Evolutionary conservation across 116 monocot genomes (phyloP), one percentile per base, ranked within the genome.

Genomic region (Zostera marina): DNA sequence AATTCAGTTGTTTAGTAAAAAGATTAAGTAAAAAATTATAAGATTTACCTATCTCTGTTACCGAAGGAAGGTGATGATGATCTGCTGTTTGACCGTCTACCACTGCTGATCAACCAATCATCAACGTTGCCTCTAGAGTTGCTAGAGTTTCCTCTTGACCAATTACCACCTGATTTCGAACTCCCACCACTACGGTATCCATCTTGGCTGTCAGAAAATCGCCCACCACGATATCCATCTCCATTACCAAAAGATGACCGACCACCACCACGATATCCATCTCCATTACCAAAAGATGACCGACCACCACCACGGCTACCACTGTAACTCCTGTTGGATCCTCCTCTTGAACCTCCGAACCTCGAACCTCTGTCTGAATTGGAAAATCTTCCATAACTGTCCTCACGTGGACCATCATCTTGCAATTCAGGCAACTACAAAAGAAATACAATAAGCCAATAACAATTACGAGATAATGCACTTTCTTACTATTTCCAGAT

Each of bases 351-450:
- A 38, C 81, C 26, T 4, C 26, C 61, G 57, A 71, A 65, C 43
- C 79, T 60, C 22, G 60, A 62, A 24, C 81, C 71, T 4, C 80
- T 70, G 20, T 73, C 77, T 3, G 47, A 25, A 59, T 76, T 85
- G 14, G 88, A 82, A 64, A 94, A 94, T 45, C 80, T 69, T 25
- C 88, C 94, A 38, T 94, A 94, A 63, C 66, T 77, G 48, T 94
- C 85, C 25, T 68, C 78, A 21, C 77, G 42, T 62, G 88, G 94
- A 49, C 75, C 77, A 68, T 94, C 94, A 74, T 94, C 94, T 85
- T 94, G 94, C 64, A 94, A 71, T 20, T 88, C 64, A 63, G 94
- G 94, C 61, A 94, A 70, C 94, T 94, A 74, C 25, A 44, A 44
- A 39, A 63, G 26, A 4, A 26, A 26, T 26, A 26, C 26, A 26